Evolutionary conservation across 331 rosid species (phyloP), one percentile per base, ranked within the genome.

Genomic region (Malus hybrid): DNA sequence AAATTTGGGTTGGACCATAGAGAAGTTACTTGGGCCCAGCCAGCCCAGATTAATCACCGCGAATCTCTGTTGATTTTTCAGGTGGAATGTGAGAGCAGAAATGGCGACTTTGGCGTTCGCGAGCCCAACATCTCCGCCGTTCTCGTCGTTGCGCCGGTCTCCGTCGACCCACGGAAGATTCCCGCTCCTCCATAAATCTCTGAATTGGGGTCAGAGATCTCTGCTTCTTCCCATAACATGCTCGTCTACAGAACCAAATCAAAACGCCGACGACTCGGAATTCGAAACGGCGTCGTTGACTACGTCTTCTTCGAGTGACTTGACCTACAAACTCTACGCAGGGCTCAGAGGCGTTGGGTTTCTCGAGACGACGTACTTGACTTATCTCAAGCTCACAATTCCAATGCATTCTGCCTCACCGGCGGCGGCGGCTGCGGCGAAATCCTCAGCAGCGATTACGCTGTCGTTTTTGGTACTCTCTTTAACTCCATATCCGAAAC

Each of bases 401-500:
- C 96, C 62, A 90, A 81, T 30, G 89, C 85, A 16, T 90, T 94
- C 57, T 92, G 99, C 81, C 96, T 96, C 5, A 62, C 82, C 34
- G 92, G 88, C 6, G 93, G 87, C 6, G 91, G 86, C 22, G 71
- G 82, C 56, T 92, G 97, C 81, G 81, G 88, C 62, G 84, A 84
- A 75, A 82, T 92, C 36, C 97, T 94, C 81, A 86, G 81, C 81
- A 92, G 99, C 50, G 90, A 89, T 62, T 94, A 87, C 79, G 99
- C 99, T 24, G 61, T 84, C 60, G 79, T 92, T 81, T 94, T 94
- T 64, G 97, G 97, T 92, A 89, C 44, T 8, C 4, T 33, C 46
- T 12, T 16, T 6, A 4, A 57, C 63, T 32, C 5, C 42, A 24
- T 24, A 36, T 36, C n/a, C 42, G 1, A 3, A 1, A 6, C 8